phyloP scores from a whole-genome alignment of 1,284 basidiomycete genomes.

The Phellopilus nigrolimitatus region DNA sequence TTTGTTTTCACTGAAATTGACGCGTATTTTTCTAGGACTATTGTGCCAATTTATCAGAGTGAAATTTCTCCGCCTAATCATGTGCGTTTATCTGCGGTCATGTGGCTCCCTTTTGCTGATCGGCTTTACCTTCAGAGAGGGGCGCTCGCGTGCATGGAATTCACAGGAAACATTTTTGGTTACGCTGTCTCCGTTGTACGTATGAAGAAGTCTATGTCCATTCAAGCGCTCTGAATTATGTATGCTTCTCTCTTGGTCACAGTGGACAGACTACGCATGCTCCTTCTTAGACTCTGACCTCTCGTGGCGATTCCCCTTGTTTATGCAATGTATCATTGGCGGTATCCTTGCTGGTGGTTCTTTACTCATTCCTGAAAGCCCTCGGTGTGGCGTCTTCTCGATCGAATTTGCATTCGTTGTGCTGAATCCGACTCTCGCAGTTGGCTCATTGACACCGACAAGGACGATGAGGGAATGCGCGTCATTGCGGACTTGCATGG shows the following conservation, averaged over 20 bases:
- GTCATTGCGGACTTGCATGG: conserved; percentile 92
- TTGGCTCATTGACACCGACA: conserved; percentile 89
- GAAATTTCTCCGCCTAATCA: conserved; percentile 95
- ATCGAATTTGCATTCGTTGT: background rate
- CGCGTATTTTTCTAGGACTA: too few species aligned
- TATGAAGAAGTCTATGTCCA: conserved; percentile 21
- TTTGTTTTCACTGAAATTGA: too few species aligned
- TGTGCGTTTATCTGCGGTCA: conserved; percentile 42
- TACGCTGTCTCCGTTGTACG: conserved; percentile 92
- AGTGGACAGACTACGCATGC: conserved; percentile 96
- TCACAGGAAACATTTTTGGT: conserved; percentile 90
- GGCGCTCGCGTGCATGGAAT: conserved; percentile 93
- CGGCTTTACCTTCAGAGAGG: conserved; percentile 56
- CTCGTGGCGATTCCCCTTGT: conserved; percentile 82
- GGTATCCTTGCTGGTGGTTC: conserved; percentile 78
- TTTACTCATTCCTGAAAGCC: conserved; percentile 88
- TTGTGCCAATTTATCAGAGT: conserved; percentile 96
- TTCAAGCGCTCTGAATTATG: background rate
- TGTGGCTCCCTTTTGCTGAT: conserved; percentile 13
- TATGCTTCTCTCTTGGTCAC: conserved; percentile 3
- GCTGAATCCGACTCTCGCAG: conserved; percentile 34
- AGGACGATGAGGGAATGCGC: conserved; percentile 80
- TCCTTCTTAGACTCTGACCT: conserved; percentile 81
- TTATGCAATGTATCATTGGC: conserved; percentile 89
- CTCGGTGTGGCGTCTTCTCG: conserved; percentile 55